Evolutionary conservation across 2,329 filamentous ascomycete genomes (phyloP), one percentile per base, ranked within the genome.

Genomic region (Exserohilum rostratum): DNA sequence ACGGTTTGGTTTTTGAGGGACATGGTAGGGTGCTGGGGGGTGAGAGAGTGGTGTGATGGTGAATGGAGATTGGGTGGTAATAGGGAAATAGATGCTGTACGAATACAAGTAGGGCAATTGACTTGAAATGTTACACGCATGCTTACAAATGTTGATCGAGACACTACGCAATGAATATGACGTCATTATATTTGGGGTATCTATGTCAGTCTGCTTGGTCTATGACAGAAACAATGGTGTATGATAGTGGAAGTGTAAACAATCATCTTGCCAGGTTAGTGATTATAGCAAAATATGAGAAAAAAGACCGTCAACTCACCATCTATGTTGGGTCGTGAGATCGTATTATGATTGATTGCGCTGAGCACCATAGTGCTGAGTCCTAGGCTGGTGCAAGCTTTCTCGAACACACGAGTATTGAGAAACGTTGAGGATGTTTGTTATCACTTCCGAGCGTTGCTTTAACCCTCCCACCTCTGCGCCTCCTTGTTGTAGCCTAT

Each of bases 401-500:
- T 4, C 22, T 25, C 4, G 7, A 25, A 25, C 7, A 25, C 7
- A 25, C 22, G 22, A 25, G 22, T 25, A 25, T 25, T 7, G 22
- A 4, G 7, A 15, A 29, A 18, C 3, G 17, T 13, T n/a, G 6
- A 3, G 1, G 17, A 25, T 33, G 18, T 15, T 9, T 18, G 18
- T 39, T 42, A 5, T 39, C 18, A 15, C 7, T 13, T 12, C 20
- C n/a, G 3, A 29, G 13, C 12, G 10, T 15, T 13, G 25, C 27
- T 1, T 34, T 82, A 84, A 55, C 79, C 79, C 46, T 80, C 73
- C 87, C 87, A 90, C 67, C 78, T 77, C 68, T 87, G 83, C 48
- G 76, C 71, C 11, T 77, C 71, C 53, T 80, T 79, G 70, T 88
- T 85, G 68, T 83, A 89, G 5, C 87, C 87, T 60, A 90, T 87